Evolutionary conservation across 2,329 filamentous ascomycete genomes (phyloP).

Genomic region (Aspergillus intermedius): DNA sequence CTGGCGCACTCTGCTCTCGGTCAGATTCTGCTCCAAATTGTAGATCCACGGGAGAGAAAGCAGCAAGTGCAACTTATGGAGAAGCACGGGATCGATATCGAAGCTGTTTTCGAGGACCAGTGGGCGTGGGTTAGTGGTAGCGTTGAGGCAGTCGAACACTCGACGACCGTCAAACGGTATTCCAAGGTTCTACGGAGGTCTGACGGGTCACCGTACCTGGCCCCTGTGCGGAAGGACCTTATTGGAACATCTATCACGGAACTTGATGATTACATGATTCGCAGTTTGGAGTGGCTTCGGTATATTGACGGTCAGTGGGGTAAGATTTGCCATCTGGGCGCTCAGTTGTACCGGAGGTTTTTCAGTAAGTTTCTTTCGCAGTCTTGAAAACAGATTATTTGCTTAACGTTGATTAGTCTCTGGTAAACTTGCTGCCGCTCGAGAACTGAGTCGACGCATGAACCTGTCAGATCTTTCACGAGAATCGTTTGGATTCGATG

Average conservation of each 20-base stretch:
- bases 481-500: constrained; percentile 34
- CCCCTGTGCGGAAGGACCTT: constrained; percentile 64
- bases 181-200: constrained; percentile 47
- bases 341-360: constrained; percentile 73
- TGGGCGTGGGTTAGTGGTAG: constrained; percentile 40
- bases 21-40: constrained; percentile 67
- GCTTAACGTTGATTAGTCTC: constrained; percentile 19
- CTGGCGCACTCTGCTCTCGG: constrained; percentile 66
- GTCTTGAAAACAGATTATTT: constrained; percentile 18
- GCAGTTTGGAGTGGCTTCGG: constrained; percentile 77
- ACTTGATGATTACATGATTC: constrained; percentile 65
- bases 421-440: constrained; percentile 48
- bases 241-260: constrained; percentile 57
- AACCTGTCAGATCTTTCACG: constrained; percentile 43
- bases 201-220: constrained; percentile 47
- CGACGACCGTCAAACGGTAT: constrained; percentile 23
- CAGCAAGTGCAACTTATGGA: constrained; percentile 68
- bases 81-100: constrained; percentile 64
- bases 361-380: constrained; percentile 57
- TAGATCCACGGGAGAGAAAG: constrained; percentile 57
- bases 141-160: constrained; percentile 28
- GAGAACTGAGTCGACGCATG: constrained; percentile 47
- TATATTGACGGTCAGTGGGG: constrained; percentile 66
- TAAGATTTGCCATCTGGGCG: constrained; percentile 61
- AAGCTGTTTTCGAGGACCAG: constrained; percentile 67